Percentiles rank a stretch among this genome's conserved stretches.
Evolutionary conservation across 2,329 filamentous ascomycete species (phyloP).

Genomic region (Atkinsonella hypoxylon): DNA sequence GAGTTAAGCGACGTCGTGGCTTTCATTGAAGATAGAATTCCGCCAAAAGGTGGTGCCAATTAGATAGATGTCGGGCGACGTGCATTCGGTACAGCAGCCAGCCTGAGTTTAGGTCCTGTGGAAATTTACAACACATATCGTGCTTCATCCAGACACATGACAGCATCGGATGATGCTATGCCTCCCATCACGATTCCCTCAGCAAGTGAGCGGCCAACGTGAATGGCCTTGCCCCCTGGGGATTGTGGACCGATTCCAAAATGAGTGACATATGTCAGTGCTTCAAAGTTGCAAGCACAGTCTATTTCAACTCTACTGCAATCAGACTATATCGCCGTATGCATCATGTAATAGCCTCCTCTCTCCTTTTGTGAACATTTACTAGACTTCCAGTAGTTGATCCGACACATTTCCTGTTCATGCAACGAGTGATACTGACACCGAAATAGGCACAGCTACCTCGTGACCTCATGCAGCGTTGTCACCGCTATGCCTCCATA

Average conservation of each 20-base stretch:
- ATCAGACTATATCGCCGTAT: background rate
- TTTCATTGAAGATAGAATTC: conserved; percentile 36
- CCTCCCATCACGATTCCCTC: background rate
- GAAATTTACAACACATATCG: background rate
- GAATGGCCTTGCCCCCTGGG: too few relatives aligned
- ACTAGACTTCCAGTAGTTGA: too few relatives aligned
- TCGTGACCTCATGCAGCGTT: background rate
- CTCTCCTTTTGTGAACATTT: too few relatives aligned
- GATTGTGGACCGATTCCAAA: background rate
- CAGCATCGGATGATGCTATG: background rate
- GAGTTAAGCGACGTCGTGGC: conserved; percentile 75
- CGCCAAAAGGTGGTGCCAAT: conserved; percentile 16
- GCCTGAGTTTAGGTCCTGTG: background rate
- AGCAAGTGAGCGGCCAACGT: background rate
- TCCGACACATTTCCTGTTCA: too few relatives aligned
- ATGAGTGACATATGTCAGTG: background rate
- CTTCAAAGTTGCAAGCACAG: background rate
- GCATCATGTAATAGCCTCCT: background rate
- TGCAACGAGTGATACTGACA: background rate
- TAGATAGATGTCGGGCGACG: background rate
- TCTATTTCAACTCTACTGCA: background rate
- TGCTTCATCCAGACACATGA: background rate
- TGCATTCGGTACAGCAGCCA: background rate
- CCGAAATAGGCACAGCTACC: background rate
- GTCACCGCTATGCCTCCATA: background rate